Percentiles rank a stretch among this genome's conserved stretches.
Conservation (phyloP, 2,329 filamentous ascomycete species). For the Raffaelea ambrosiae region DNA sequence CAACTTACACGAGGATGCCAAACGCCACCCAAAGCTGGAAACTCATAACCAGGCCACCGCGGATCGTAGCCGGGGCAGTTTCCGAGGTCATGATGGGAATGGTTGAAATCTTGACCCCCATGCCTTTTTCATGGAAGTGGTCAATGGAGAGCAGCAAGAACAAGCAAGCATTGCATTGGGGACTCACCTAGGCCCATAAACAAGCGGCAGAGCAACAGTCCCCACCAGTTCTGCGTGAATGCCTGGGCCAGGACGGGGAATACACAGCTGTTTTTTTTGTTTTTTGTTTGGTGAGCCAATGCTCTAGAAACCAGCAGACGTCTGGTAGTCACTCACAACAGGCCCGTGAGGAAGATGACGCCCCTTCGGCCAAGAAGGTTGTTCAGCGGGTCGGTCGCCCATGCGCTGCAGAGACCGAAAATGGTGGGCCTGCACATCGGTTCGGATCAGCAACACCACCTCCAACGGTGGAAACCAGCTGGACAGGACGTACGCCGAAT, state of each 20-base stretch:
- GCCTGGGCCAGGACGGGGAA: conserved; percentile 55
- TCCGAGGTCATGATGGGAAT: conserved; percentile 47
- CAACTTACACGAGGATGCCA: conserved; percentile 32
- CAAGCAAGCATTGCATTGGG: too few species aligned
- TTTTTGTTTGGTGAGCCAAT: too few species aligned
- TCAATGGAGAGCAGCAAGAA: too few species aligned
- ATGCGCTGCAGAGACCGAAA: conserved; percentile 42
- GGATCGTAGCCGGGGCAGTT: conserved; percentile 41
- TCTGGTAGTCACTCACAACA: conserved; percentile 28
- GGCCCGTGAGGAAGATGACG: conserved; percentile 19
- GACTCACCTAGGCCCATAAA: conserved; percentile 47
- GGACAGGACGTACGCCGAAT: not conserved
- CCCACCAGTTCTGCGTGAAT: conserved; percentile 57
- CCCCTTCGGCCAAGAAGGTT: conserved; percentile 33
- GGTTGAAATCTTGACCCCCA: conserved; percentile 43
- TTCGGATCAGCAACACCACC: too few species aligned
- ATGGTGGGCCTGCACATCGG: conserved; percentile 4
- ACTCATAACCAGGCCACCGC: conserved; percentile 44
- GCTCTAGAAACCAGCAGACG: too few species aligned
- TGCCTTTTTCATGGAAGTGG: too few species aligned
- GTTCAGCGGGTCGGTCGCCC: conserved; percentile 38
- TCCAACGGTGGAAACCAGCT: too few species aligned
- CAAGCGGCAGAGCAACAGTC: conserved; percentile 58
- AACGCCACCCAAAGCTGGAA: conserved; percentile 50
- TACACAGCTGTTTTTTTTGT: conserved; percentile 26